Conservation (phyloP, 768 basidiomycete species). For the Flagelloscypha sp. region DNA sequence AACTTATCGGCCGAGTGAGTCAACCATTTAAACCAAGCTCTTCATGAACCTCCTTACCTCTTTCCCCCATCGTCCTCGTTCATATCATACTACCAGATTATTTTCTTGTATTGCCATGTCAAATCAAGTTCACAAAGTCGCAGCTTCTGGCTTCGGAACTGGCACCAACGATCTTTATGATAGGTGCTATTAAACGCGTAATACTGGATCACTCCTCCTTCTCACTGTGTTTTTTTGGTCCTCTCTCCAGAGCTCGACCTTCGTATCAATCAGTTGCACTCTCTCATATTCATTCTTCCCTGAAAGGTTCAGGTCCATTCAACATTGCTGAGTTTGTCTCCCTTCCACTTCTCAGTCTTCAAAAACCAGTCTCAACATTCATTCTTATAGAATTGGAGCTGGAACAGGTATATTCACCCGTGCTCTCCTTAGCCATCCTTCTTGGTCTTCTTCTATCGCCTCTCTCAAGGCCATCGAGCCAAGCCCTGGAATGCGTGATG, state of each 20-base stretch:
- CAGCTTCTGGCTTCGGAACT: conserved; percentile 63
- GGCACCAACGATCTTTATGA: conserved; percentile 85
- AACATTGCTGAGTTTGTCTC: conserved; percentile 63
- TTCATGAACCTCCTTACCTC: no score
- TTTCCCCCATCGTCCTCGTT: conserved; percentile 1
- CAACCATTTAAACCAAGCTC: no score
- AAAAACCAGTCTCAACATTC: neutral
- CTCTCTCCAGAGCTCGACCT: conserved; percentile 56
- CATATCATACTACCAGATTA: conserved; percentile 14
- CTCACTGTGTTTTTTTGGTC: neutral
- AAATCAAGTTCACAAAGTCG: conserved; percentile 54
- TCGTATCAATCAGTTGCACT: conserved; percentile 68
- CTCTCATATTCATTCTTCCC: conserved; percentile 44
- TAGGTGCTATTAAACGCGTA: conserved; percentile 37
- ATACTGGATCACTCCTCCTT: neutral
- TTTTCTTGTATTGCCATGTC: conserved; percentile 19
- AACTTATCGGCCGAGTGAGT: no score
- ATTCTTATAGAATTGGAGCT: conserved; percentile 56
- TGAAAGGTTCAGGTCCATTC: conserved; percentile 30
- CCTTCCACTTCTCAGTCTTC: conserved; percentile 1
- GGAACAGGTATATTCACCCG: conserved; percentile 90
- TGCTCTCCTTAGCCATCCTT: conserved; percentile 59
- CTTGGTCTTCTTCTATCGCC: conserved; percentile 41
- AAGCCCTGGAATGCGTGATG: conserved; percentile 74
- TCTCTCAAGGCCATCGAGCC: conserved; percentile 73